phyloP scores from a whole-genome alignment of 2,329 filamentous ascomycete species.

The Rhynchosporium agropyri region DNA sequence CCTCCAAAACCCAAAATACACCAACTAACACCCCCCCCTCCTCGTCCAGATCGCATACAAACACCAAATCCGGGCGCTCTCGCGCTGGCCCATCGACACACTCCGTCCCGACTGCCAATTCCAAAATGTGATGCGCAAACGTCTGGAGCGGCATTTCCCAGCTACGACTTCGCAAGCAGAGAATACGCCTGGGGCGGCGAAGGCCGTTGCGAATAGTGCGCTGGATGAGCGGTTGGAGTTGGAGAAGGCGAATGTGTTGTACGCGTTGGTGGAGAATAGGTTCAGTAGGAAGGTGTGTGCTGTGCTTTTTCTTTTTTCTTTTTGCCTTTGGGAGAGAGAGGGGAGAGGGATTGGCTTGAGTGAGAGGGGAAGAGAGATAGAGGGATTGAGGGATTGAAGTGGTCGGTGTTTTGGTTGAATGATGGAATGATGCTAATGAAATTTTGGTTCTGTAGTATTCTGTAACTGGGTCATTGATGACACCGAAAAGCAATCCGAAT shows the following conservation, averaged over 20 bases:
- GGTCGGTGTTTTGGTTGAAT: too few relatives aligned
- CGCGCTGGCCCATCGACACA: slow-evolving; percentile 65
- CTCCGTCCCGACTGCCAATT: slow-evolving; percentile 66
- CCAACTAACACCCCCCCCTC: not conserved
- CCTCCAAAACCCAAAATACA: not conserved
- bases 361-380: too few relatives aligned
- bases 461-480: slow-evolving; percentile 53
- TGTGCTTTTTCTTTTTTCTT: not conserved
- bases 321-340: too few relatives aligned
- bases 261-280: slow-evolving; percentile 60
- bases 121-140: slow-evolving; percentile 55
- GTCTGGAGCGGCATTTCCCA: slow-evolving; percentile 45
- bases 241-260: slow-evolving; percentile 61
- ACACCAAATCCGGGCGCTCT: slow-evolving; percentile 54
- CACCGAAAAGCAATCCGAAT: slow-evolving; percentile 63
- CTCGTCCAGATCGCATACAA: slow-evolving; percentile 47
- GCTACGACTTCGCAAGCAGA: slow-evolving; percentile 21
- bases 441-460: slow-evolving; percentile 46
- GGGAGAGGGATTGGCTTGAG: too few relatives aligned
- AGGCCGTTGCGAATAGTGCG: slow-evolving; percentile 22
- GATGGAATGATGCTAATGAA: not conserved
- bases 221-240: slow-evolving; percentile 52
- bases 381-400: too few relatives aligned
- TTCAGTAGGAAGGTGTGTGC: slow-evolving; percentile 56
- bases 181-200: slow-evolving; percentile 23